Evolutionary conservation across 1,139 yeast species (phyloP).

Genomic region (Debaryomycetaceae sp.): DNA sequence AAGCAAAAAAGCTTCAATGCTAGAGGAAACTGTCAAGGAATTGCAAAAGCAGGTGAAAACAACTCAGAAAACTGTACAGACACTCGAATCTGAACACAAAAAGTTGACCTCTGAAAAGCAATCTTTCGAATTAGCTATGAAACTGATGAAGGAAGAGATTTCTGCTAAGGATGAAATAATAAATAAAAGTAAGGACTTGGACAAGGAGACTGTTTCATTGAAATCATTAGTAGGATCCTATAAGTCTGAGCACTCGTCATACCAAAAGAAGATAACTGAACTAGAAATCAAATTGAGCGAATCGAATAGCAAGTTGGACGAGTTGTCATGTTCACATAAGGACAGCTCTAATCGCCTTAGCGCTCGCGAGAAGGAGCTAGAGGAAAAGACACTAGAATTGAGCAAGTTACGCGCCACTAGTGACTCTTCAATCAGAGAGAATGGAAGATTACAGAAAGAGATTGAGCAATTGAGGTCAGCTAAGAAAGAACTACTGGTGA

Average conservation of each 20-base stretch:
- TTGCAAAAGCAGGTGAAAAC: slow-evolving; percentile 1
- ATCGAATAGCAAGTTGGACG: slow-evolving; percentile 1
- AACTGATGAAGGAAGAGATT: not conserved
- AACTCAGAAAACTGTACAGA: not conserved
- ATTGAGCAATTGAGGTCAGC: not conserved
- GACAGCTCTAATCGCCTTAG: not conserved
- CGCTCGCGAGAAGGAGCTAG: not conserved
- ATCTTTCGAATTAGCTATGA: not conserved
- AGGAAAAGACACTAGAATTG: not conserved
- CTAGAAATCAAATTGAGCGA: not conserved
- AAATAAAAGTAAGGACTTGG: slow-evolving; percentile 7
- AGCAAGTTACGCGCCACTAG: not conserved
- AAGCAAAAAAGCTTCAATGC: not conserved
- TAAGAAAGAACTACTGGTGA: slow-evolving; percentile 2
- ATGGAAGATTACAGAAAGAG: slow-evolving; percentile 4
- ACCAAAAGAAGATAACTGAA: slow-evolving; percentile 3
- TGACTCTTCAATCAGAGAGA: not conserved
- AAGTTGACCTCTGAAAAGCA: not conserved
- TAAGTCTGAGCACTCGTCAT: slow-evolving; percentile 3
- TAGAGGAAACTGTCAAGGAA: not conserved
- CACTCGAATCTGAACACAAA: not conserved
- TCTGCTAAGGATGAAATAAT: slow-evolving; percentile 1
- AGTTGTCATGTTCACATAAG: not conserved
- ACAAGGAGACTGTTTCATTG: slow-evolving; percentile 6
- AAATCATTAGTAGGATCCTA: slow-evolving; percentile 5